phyloP scores from a whole-genome alignment of 495 filamentous ascomycete species.

The Trichoderma gamsii region DNA sequence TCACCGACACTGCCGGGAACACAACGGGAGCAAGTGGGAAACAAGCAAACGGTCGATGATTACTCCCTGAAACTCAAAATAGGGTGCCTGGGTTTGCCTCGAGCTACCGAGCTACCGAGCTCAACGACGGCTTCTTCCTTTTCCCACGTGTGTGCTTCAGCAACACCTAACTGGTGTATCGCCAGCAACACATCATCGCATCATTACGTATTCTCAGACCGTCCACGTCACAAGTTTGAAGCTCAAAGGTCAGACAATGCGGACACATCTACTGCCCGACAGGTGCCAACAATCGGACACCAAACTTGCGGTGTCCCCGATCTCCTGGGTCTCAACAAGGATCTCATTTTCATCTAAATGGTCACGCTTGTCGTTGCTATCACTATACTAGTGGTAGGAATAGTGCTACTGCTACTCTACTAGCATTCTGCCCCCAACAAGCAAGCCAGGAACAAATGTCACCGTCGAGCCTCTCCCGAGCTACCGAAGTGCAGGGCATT shows the following conservation, averaged over 20 bases:
- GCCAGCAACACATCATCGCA: neutral
- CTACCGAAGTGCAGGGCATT: slow-evolving; percentile 7
- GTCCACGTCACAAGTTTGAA: slow-evolving; percentile 4
- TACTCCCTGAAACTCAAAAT: neutral
- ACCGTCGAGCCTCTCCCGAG: neutral
- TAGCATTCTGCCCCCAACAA: neutral
- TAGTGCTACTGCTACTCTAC: too few relatives aligned
- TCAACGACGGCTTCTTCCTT: neutral
- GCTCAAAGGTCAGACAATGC: neutral
- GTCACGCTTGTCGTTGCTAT: neutral
- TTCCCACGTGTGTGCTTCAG: neutral
- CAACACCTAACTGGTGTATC: neutral
- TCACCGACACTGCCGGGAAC: neutral
- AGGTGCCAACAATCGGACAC: neutral
- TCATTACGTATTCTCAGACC: slow-evolving; percentile 8
- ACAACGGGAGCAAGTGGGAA: neutral
- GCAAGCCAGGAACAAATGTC: neutral
- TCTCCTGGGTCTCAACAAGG: slow-evolving; percentile 2
- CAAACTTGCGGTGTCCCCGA: neutral
- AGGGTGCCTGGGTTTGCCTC: neutral
- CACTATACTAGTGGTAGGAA: too few relatives aligned
- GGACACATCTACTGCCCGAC: neutral
- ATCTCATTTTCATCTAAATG: neutral
- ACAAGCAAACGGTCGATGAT: neutral
- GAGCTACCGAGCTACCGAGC: slow-evolving; percentile 1